Base-by-base conservation (phyloP, 805 yeast genomes). In the Candida insectalens region DNA sequence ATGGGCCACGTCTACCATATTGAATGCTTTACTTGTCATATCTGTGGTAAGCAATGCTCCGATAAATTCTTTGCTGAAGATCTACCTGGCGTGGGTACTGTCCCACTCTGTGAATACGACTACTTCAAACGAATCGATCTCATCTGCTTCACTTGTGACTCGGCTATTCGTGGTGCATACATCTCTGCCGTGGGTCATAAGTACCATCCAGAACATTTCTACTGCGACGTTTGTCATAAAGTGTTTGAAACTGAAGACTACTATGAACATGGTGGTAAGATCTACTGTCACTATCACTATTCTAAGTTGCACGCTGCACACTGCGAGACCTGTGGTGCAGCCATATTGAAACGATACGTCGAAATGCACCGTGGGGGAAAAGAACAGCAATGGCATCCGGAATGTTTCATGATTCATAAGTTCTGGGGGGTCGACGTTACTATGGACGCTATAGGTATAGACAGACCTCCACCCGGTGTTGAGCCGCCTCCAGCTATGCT, bases 381-480 rank as follows among this genome's bases (percentile, higher is more conserved):
- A 45, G 80, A 83, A 38, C 95, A 88, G 55, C 94, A 85, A 53
- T 92, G 99, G 99, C 99, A 92, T 58, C 97, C 96, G 2, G 97
- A 94, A 54, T 92, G 99, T 63, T 92, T 87, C 53, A 94, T 94
- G 87, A 94, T 92, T 31, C 88, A 83, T 62, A 88, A 88, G 56
- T 88, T 85, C 50, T 92, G 98, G 98, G 87, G 85, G 51, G 94
- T 88, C 15, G 71, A 77, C 37, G 64, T 92, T 16, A 69, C 80
- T 1, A 68, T 81, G 0, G 77, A 70, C 33, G 62, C 71, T 6
- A 68, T 80, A 19, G 88, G 64, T 25, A 58, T 45, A n/a, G 37
- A 39, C 21, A n/a, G n/a, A n/a, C n/a, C n/a, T n/a, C n/a, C n/a
- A n/a, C n/a, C n/a, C n/a, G 23, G 41, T 13, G 28, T 25, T 10